Conservation (phyloP, 306 rosid genomes). For the Glycine soja region DNA sequence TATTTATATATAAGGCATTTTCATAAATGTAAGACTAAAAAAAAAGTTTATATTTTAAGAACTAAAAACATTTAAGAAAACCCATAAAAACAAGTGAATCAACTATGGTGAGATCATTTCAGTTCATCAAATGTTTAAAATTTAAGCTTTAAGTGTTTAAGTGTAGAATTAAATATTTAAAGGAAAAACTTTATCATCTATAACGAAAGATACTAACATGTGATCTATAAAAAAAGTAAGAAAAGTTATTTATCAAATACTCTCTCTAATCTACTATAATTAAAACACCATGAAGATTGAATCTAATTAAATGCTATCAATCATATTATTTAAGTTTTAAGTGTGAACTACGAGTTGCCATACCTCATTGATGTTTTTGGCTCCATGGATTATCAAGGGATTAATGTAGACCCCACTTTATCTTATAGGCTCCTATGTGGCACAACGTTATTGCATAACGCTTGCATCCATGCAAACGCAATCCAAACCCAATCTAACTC, state of each 20-base stretch:
- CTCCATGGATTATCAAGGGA: neutral
- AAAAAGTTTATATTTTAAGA: no score
- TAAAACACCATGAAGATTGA: neutral
- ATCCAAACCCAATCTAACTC: slow-evolving; percentile 52
- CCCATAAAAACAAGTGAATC: no score
- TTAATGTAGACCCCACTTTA: slow-evolving; percentile 67
- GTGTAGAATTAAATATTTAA: no score
- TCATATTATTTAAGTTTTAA: neutral
- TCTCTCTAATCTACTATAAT: neutral
- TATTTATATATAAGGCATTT: no score
- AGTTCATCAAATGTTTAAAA: no score
- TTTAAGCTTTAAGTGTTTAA: no score
- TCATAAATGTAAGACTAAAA: no score
- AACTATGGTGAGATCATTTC: no score
- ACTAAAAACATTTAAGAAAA: no score
- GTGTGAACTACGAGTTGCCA: neutral
- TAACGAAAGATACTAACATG: no score
- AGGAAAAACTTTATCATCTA: no score
- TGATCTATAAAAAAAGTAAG: no score
- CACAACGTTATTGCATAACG: slow-evolving; percentile 61
- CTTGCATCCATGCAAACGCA: slow-evolving; percentile 55
- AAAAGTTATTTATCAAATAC: neutral
- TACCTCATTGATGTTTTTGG: neutral
- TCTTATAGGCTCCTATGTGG: slow-evolving; percentile 63
- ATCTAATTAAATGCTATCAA: neutral